A percentile compares a stretch with the other conserved stretches of the same genome.
Evolutionary conservation across 179 eudicot genomes (phyloP).

Genomic region (Beta lomatogona): DNA sequence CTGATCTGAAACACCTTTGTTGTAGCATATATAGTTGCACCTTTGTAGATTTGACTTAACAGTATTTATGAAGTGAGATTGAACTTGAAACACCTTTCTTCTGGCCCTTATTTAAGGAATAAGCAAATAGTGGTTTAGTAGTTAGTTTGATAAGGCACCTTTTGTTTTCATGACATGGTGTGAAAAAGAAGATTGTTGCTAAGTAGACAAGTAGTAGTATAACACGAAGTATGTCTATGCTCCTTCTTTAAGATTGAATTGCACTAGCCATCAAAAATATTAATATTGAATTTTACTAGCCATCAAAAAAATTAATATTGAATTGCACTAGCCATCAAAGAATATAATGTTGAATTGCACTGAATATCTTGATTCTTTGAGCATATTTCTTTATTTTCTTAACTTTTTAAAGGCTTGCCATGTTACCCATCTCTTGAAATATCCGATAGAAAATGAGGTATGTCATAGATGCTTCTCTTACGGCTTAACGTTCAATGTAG

Average conservation of each 20-base stretch:
- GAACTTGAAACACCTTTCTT: not conserved
- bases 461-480: not conserved
- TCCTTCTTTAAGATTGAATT: not conserved
- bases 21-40: too few species aligned
- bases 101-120: not conserved
- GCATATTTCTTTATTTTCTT: not conserved
- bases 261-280: too few species aligned
- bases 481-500: not conserved
- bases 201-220: not conserved
- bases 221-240: not conserved
- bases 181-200: not conserved
- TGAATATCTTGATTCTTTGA: not conserved
- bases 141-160: not conserved
- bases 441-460: not conserved
- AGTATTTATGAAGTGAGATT: too few species aligned
- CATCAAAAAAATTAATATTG: too few species aligned
- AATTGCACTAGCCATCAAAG: too few species aligned
- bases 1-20: not conserved
- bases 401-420: not conserved
- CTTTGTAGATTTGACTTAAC: too few species aligned
- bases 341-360: not conserved
- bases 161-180: not conserved
- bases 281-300: too few species aligned
- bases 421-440: not conserved
- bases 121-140: not conserved